Evolutionary conservation across 768 basidiomycete genomes (phyloP), one percentile per base, ranked within the genome.

Genomic region (Suillus discolor): DNA sequence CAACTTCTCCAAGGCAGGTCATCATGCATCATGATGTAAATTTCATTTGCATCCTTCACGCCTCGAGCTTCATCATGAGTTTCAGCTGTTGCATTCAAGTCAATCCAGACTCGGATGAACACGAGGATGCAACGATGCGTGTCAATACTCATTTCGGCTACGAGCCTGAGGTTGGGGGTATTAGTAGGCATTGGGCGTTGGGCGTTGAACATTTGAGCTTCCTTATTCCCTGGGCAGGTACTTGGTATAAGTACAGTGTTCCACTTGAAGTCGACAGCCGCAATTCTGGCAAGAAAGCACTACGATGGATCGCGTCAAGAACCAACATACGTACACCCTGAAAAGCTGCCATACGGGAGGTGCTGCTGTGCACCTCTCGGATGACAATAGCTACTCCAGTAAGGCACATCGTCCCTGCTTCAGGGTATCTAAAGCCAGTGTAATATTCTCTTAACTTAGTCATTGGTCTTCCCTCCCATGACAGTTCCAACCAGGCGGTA

Each of bases 301-400:
- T 28, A 63, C 23, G 18, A 76, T 77, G 75, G 18, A 67, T 45
- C 34, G 8, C 68, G 65, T 82, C 61, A 71, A 77, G 67, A 69
- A 65, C 20, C 82, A 84, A 25, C 63, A 55, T 16, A 77, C 70
- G 7, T 88, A 85, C 76, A 78, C 68, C 39, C 79, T 89, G 69
- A 77, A 72, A 45, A 89, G 88, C 73, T 79, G 74, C n/a, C n/a
- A n/a, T 70, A 81, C 85, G 72, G 77, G 81, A 13, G 81, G 80
- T 4, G 87, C 82, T 6, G 84, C 80, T 39, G 67, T 88, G 36
- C 87, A 89, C 69, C 79, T 89, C 63, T 88, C 87, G 15, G 84
- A 80, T 4, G 75, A 66, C 4, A 87, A 88, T 71, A 79, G 83
- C 65, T 71, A 57, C 11, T 79, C 83, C 57, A 79, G 85, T 85